Percentiles rank a stretch among this genome's conserved stretches.
phyloP scores from a whole-genome alignment of 257 asterid species.

The Fraxinus americana region DNA sequence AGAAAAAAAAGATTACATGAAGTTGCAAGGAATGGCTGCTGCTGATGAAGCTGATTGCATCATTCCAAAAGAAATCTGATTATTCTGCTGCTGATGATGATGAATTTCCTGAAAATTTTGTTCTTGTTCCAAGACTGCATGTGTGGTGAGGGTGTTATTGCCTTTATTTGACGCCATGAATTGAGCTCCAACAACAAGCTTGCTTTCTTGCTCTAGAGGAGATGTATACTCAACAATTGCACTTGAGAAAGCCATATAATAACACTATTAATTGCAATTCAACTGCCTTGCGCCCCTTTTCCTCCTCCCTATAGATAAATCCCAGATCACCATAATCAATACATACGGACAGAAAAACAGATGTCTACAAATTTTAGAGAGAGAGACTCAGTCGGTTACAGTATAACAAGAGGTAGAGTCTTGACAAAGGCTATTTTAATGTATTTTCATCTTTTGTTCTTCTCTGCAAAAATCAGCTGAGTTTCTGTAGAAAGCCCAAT shows the following conservation, averaged over 20 bases:
- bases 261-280: not conserved
- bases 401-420: constrained; percentile 6
- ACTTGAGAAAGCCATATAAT: constrained; percentile 23
- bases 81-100: constrained; percentile 32
- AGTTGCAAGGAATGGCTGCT: constrained; percentile 44
- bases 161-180: constrained; percentile 42
- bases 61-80: constrained; percentile 72
- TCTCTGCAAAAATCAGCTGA: not conserved
- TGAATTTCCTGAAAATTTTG: constrained; percentile 31
- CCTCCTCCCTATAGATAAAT: constrained; percentile 16
- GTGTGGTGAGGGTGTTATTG: constrained; percentile 5
- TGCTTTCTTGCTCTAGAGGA: constrained; percentile 13
- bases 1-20: constrained; percentile 40
- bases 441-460: not conserved
- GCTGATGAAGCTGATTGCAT: constrained; percentile 61
- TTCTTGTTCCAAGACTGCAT: constrained; percentile 13
- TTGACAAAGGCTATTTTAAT: not conserved
- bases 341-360: constrained; percentile 25
- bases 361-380: constrained; percentile 16
- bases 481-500: not conserved
- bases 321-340: constrained; percentile 30
- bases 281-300: constrained; percentile 22
- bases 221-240: not conserved
- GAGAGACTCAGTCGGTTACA: constrained; percentile 48
- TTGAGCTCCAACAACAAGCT: constrained; percentile 10